A percentile compares a stretch with the other conserved stretches of the same genome.
phyloP scores from a whole-genome alignment of 1,284 basidiomycete species.

The Inonotus hispidus region DNA sequence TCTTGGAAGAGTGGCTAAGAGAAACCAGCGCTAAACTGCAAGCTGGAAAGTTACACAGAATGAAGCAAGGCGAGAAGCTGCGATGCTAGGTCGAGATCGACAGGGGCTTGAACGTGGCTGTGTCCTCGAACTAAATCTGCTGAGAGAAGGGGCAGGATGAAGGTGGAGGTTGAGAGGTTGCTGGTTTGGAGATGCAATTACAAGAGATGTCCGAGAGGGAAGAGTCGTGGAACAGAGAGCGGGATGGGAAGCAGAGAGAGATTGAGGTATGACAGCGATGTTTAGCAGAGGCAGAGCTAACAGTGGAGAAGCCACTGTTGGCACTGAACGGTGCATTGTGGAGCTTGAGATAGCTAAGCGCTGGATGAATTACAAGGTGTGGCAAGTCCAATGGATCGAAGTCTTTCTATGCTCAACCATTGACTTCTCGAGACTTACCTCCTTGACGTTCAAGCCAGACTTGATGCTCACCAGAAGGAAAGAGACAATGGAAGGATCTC shows the following conservation, averaged over 20 bases:
- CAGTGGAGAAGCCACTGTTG: slow-evolving; percentile 36
- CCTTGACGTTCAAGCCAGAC: slow-evolving; percentile 43
- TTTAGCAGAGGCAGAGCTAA: slow-evolving; percentile 41
- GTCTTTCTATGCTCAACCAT: slow-evolving; percentile 44
- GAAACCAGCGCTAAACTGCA: slow-evolving; percentile 50
- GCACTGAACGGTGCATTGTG: slow-evolving; percentile 44
- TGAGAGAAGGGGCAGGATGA: slow-evolving; percentile 35
- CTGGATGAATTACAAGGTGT: slow-evolving; percentile 43
- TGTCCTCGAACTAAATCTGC: slow-evolving; percentile 57
- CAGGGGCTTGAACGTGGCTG: slow-evolving; percentile 58
- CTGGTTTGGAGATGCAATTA: slow-evolving; percentile 47
- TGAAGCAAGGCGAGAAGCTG: slow-evolving; percentile 55
- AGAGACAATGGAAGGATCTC: slow-evolving; percentile 40
- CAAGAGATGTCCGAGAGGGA: slow-evolving; percentile 46
- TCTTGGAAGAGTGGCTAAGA: slow-evolving; percentile 56
- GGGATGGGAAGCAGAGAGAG: too few species aligned
- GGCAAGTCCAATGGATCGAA: slow-evolving; percentile 49
- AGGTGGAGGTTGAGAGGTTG: slow-evolving; percentile 31
- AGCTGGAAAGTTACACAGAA: slow-evolving; percentile 55
- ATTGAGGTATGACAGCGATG: slow-evolving; percentile 40
- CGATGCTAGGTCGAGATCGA: slow-evolving; percentile 58
- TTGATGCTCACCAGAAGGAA: slow-evolving; percentile 44
- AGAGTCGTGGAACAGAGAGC: slow-evolving; percentile 50
- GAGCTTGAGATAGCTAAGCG: slow-evolving; percentile 49
- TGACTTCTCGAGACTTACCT: too few species aligned